Percentiles rank a stretch among this genome's conserved stretches.
These are phyloP conservation scores for Theobroma grandiflorum DNA, from an alignment of 441 rosid genomes.

Conservation along the genomic window DNA sequence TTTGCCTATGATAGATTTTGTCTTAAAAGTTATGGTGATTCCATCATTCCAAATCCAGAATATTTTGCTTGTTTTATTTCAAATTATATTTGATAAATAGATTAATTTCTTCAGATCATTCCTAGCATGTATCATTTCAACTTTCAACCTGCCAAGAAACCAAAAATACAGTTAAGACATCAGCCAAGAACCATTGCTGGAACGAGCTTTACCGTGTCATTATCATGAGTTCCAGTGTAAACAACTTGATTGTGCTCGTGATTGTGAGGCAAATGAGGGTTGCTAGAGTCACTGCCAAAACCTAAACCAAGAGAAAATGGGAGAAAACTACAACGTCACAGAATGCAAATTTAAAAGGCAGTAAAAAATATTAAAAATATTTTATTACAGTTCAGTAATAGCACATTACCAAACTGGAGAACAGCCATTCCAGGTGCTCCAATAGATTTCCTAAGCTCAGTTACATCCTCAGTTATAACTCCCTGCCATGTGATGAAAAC, in stretches of 20 bases:
- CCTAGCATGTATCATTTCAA: slow-evolving; percentile 1
- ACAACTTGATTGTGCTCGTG: slow-evolving; percentile 92
- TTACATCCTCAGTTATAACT: slow-evolving; percentile 94
- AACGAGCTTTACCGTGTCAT: slow-evolving; percentile 74
- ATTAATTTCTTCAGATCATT: not conserved
- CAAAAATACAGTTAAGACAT: slow-evolving; percentile 6
- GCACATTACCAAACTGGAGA: slow-evolving; percentile 87
- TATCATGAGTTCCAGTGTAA: slow-evolving; percentile 97
- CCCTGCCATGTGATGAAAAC: slow-evolving; percentile 55
- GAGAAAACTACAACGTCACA: slow-evolving; percentile 15
- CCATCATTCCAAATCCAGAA: not conserved
- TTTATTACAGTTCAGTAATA: slow-evolving; percentile 10
- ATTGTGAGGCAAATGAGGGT: slow-evolving; percentile 96
- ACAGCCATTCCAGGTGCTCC: slow-evolving; percentile 99
- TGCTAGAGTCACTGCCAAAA: slow-evolving; percentile 83
- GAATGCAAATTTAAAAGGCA: slow-evolving; percentile 19
- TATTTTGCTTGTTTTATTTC: not conserved
- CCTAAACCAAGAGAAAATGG: slow-evolving; percentile 49
- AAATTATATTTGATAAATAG: slow-evolving; percentile 7
- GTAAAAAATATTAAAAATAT: slow-evolving; percentile 1
- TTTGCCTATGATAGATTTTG: not conserved
- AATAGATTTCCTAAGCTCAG: slow-evolving; percentile 79
- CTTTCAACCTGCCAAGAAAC: not conserved
- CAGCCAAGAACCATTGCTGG: slow-evolving; percentile 12
- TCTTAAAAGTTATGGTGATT: not conserved